Conservation (phyloP, 805 yeast species). For the Candida tammaniensis region DNA sequence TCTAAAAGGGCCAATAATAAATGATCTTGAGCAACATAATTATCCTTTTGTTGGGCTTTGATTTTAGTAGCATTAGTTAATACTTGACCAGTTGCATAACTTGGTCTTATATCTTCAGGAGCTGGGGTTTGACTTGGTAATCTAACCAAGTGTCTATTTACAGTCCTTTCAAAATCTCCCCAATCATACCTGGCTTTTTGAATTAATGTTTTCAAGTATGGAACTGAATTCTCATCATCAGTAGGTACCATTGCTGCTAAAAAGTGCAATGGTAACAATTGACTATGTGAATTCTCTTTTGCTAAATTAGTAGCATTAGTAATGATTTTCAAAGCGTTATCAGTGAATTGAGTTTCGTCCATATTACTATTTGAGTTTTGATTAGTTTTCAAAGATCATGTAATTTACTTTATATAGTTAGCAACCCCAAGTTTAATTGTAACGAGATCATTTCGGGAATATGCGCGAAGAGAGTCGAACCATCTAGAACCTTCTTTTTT, state of each 20-base stretch:
- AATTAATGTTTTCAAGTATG: slow-evolving; percentile 73
- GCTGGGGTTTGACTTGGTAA: slow-evolving; percentile 89
- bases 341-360: slow-evolving; percentile 84
- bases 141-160: slow-evolving; percentile 78
- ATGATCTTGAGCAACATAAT: slow-evolving; percentile 93
- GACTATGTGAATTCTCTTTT: slow-evolving; percentile 78
- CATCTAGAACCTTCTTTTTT: slow-evolving; percentile 9
- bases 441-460: slow-evolving; percentile 3
- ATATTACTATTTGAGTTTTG: slow-evolving; percentile 20
- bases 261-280: slow-evolving; percentile 82
- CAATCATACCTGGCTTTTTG: slow-evolving; percentile 90
- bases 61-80: slow-evolving; percentile 72
- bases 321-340: slow-evolving; percentile 81
- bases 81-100: slow-evolving; percentile 73
- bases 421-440: slow-evolving; percentile 3
- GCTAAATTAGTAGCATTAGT: slow-evolving; percentile 81
- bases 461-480: slow-evolving; percentile 12
- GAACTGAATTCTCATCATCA: slow-evolving; percentile 43
- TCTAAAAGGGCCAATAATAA: slow-evolving; percentile 80
- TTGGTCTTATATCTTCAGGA: slow-evolving; percentile 74
- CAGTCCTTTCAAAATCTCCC: slow-evolving; percentile 71
- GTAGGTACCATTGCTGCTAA: slow-evolving; percentile 85
- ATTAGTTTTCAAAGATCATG: slow-evolving; percentile 5
- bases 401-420: slow-evolving; percentile 5
- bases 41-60: slow-evolving; percentile 84